Conservation (phyloP, 169 alveolate species). For the Plasmodium vinckei region DNA sequence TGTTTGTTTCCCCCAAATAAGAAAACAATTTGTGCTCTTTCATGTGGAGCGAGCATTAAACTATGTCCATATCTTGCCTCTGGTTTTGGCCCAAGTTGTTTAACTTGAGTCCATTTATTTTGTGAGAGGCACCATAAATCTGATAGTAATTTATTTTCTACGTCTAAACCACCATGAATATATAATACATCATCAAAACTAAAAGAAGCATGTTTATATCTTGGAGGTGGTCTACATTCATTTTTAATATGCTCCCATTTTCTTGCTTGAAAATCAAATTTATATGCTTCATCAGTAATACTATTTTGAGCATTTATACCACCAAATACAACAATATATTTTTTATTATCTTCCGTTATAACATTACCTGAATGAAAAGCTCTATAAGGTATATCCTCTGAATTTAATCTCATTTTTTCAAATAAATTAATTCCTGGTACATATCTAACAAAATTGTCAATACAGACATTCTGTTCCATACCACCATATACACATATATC, state of each 20-base stretch:
- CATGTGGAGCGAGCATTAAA: constrained; percentile 35
- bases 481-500: constrained; percentile 77
- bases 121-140: constrained; percentile 63
- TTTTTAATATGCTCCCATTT: constrained; percentile 49
- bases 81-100: constrained; percentile 8
- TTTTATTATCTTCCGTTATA: constrained; percentile 56
- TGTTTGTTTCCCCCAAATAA: constrained; percentile 75
- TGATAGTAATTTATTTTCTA: constrained; percentile 4
- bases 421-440: constrained; percentile 75
- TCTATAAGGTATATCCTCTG: constrained; percentile 46
- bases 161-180: constrained; percentile 70
- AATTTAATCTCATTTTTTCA: constrained; percentile 65
- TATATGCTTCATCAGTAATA: constrained; percentile 60
- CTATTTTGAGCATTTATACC: constrained; percentile 54
- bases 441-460: constrained; percentile 70
- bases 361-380: constrained; percentile 73
- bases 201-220: constrained; percentile 74
- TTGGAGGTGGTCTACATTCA: constrained; percentile 17
- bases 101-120: constrained; percentile 34
- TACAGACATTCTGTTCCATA: constrained; percentile 37
- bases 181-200: constrained; percentile 37
- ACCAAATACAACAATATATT: constrained; percentile 48
- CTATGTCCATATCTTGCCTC: constrained; percentile 69
- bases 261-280: constrained; percentile 67
- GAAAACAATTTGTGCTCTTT: constrained; percentile 28